Evolutionary conservation across 345 rosid species (phyloP), one percentile per base, ranked within the genome.

Genomic region (Noccaea caerulescens): DNA sequence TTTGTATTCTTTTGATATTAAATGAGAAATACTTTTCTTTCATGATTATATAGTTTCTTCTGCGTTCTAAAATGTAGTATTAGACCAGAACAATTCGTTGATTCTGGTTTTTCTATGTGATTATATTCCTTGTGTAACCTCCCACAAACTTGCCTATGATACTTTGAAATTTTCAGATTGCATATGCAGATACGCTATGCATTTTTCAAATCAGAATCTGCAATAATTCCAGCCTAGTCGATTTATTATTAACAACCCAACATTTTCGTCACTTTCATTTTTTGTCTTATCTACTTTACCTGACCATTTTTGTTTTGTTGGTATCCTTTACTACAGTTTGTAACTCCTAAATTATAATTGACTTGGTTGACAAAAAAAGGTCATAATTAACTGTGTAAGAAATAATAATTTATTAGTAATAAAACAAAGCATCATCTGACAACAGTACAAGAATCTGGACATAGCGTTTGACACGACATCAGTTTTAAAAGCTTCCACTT

Each of bases 401-500:
- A 60, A 42, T 41, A 59, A 59, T 39, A 58, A 4, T 20, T 39
- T 6, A 58, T 37, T 10, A 11, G 1, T 20, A 20, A 11, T 13
- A 45, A 64, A 55, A 42, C 38, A 58, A 66, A 66, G 9, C n/a
- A 66, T 58, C 53, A 39, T 58, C 61, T 73, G 72, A 73, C 77
- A 66, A 42, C 6, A 45, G 27, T 20, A 38, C 58, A 64, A 56
- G 67, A 73, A 73, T 73, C 77, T 66, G 50, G 67, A 59, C 47
- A 49, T 18, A 73, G 54, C 61, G 67, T 3, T 58, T 11, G 77
- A 73, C 77, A 73, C 72, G 72, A 66, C 68, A 73, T 20, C 10
- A 6, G 58, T 11, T 66, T 42, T 73, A 6, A 41, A 51, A 41
- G 77, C 55, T 58, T 66, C 72, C 77, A 73, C 77, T 73, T 41